phyloP scores from a whole-genome alignment of 805 yeast species.

The Lachancea fermentati region DNA sequence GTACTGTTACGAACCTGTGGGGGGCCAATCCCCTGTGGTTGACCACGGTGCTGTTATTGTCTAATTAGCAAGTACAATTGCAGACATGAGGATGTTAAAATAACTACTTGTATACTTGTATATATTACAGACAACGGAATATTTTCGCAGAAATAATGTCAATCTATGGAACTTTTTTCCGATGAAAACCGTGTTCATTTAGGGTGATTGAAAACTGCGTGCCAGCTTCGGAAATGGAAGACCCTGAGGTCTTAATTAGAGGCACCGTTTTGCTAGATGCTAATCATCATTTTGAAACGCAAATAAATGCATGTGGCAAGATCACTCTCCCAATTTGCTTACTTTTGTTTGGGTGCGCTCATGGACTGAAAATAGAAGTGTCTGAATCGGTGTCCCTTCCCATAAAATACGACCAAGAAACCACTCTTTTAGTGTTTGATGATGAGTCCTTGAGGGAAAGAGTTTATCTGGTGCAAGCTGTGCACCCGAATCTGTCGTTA shows the following conservation, averaged over 20 bases:
- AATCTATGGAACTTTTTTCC: slow-evolving; percentile 1
- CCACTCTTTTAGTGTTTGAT: background rate
- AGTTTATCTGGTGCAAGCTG: slow-evolving; percentile 1
- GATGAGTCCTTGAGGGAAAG: background rate
- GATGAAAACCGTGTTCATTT: no score
- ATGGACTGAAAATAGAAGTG: background rate
- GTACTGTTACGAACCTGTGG: slow-evolving; percentile 83
- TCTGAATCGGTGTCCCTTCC: slow-evolving; percentile 2
- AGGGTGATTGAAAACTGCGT: no score
- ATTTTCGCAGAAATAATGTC: background rate
- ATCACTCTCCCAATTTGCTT: background rate
- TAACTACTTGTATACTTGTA: background rate
- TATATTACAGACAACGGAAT: background rate
- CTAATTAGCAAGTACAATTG: slow-evolving; percentile 14
- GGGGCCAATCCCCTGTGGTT: slow-evolving; percentile 49
- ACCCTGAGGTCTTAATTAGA: no score
- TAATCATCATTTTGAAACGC: slow-evolving; percentile 2
- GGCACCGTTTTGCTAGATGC: slow-evolving; percentile 2
- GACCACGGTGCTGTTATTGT: slow-evolving; percentile 43
- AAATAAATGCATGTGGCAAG: background rate
- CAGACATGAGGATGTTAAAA: background rate
- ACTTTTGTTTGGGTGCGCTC: slow-evolving; percentile 2
- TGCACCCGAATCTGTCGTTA: background rate
- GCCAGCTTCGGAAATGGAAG: no score
- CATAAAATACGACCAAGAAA: background rate